Evolutionary conservation across 768 basidiomycete genomes (phyloP).

Genomic region (Suillus lakei): DNA sequence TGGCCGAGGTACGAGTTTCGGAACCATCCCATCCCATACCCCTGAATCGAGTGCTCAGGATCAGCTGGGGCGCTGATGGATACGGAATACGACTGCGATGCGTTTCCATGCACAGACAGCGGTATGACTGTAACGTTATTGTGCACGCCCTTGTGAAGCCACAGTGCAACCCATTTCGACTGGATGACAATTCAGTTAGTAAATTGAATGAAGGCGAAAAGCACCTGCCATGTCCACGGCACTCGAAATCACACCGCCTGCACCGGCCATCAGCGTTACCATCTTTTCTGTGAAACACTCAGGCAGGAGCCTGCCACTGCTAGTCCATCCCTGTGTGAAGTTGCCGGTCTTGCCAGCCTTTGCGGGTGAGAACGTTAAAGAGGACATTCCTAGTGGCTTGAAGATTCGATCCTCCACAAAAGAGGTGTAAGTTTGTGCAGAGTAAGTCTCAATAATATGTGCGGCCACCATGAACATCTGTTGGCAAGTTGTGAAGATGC

Average conservation of each 20-base stretch:
- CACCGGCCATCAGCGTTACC: conserved; percentile 35
- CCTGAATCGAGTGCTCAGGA: conserved; percentile 31
- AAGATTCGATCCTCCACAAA: conserved; percentile 50
- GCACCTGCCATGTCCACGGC: conserved; percentile 45
- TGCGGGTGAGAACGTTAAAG: conserved; percentile 41
- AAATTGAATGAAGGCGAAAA: no score
- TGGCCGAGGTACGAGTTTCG: conserved; percentile 44
- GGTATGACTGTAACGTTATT: conserved; percentile 41
- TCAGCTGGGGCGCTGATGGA: conserved; percentile 9
- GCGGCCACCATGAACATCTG: conserved; percentile 46
- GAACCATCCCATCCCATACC: conserved; percentile 51
- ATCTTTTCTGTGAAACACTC: conserved; percentile 33
- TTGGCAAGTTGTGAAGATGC: not conserved
- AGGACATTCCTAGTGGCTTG: conserved; percentile 43
- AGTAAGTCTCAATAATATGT: conserved; percentile 39
- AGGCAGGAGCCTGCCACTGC: conserved; percentile 38
- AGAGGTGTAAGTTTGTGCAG: conserved; percentile 37
- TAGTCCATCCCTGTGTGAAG: conserved; percentile 39
- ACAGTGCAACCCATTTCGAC: conserved; percentile 44
- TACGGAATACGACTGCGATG: conserved; percentile 38
- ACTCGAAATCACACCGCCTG: conserved; percentile 50
- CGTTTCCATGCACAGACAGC: conserved; percentile 28
- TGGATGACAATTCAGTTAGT: conserved; percentile 18
- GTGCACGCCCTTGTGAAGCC: conserved; percentile 38
- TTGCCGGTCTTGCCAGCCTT: conserved; percentile 38